phyloP scores from a whole-genome alignment of 2,329 filamentous ascomycete genomes.

The Fusarium sp. region DNA sequence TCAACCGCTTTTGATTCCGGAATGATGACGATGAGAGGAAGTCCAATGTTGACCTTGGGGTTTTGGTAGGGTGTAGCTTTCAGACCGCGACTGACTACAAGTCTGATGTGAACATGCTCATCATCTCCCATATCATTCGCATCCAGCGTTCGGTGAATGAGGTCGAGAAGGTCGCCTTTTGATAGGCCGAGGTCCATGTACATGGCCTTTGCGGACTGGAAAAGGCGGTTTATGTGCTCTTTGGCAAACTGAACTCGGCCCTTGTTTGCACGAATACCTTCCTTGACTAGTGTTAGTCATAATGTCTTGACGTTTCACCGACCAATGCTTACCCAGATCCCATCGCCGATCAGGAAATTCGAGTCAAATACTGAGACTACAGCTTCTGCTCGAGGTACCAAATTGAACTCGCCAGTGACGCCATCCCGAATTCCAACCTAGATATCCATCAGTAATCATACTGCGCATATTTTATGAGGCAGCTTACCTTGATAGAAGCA shows the following conservation, averaged over 20 bases:
- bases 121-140: not conserved
- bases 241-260: not conserved
- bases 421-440: slow-evolving; percentile 5
- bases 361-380: slow-evolving; percentile 3
- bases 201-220: slow-evolving; percentile 6
- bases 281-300: not conserved
- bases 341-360: slow-evolving; percentile 6
- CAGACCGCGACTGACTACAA: not conserved
- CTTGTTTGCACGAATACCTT: slow-evolving; percentile 11
- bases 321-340: not conserved
- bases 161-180: not conserved
- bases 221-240: not conserved
- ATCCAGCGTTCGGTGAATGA: not conserved
- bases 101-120: slow-evolving; percentile 6
- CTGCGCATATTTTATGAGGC: accelerated
- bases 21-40: slow-evolving; percentile 1
- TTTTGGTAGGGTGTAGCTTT: slow-evolving; percentile 3
- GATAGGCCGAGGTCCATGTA: not conserved
- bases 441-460: accelerated
- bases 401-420: not conserved
- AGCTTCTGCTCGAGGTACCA: not conserved
- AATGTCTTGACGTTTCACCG: accelerated
- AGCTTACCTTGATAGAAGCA: not conserved
- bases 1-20: slow-evolving; percentile 3
- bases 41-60: not conserved